Conservation (phyloP, 75 land plant species). For the Pinus albicaulis region DNA sequence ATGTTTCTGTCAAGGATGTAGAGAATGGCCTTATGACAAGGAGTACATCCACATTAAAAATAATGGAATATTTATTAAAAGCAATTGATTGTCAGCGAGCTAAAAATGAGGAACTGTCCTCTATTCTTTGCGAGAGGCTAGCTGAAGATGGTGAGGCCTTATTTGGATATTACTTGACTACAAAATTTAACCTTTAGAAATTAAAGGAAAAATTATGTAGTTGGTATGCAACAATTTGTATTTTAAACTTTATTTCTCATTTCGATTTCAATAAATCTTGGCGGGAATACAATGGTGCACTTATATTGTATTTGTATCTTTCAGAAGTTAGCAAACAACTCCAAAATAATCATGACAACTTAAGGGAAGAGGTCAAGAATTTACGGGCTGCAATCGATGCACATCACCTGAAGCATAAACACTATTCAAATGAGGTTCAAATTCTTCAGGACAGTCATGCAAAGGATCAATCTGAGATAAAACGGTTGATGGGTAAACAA, state of each 20-base stretch:
- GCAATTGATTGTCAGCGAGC: conserved; percentile 53
- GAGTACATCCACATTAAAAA: conserved; percentile 30
- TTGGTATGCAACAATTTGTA: not conserved
- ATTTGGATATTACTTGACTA: not conserved
- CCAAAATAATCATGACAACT: conserved; percentile 31
- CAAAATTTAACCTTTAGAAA: not conserved
- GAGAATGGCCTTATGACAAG: conserved; percentile 32
- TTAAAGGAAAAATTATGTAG: not conserved
- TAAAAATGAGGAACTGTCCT: conserved; percentile 41
- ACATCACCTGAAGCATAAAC: conserved; percentile 78
- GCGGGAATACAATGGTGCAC: not conserved
- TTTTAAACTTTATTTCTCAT: not conserved
- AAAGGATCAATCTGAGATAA: conserved; percentile 66
- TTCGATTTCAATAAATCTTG: not conserved
- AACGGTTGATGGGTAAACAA: conserved; percentile 49
- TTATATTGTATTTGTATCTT: conserved; percentile 11
- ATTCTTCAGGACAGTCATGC: conserved; percentile 46
- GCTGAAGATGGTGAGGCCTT: conserved; percentile 56
- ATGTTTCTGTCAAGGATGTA: conserved; percentile 18
- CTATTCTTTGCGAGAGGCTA: conserved; percentile 22
- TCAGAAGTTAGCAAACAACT: conserved; percentile 29
- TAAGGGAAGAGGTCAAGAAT: conserved; percentile 41
- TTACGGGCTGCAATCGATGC: conserved; percentile 42
- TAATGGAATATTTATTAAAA: conserved; percentile 35
- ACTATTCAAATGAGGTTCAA: conserved; percentile 45